These are phyloP conservation scores for Trifolium fragiferum DNA, from an alignment of 306 rosid genomes.

Conservation along the genomic window DNA sequence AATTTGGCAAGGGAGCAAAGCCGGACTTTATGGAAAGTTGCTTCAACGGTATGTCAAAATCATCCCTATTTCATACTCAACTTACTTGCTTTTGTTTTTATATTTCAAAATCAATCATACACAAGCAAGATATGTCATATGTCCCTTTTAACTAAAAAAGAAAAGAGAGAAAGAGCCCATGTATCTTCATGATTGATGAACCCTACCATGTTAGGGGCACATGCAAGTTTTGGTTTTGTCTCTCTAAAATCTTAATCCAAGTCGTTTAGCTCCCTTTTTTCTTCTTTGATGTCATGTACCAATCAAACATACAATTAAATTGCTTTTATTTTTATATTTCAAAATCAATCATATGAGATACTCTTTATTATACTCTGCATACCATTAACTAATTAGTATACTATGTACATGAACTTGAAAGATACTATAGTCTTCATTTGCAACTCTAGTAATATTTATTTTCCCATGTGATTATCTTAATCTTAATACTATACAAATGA, in stretches of 20 bases:
- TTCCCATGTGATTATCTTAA: no score
- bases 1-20: no score
- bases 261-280: slow-evolving; percentile 17
- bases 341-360: slow-evolving; percentile 32
- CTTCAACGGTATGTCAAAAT: no score
- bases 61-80: no score
- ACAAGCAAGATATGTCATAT: slow-evolving; percentile 1
- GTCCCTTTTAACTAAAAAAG: slow-evolving; percentile 22
- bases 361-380: slow-evolving; percentile 13
- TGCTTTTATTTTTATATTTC: background rate
- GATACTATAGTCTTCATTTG: slow-evolving; percentile 38
- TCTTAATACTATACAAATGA: no score
- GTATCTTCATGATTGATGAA: slow-evolving; percentile 21
- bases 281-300: slow-evolving; percentile 29
- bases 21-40: no score
- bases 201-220: slow-evolving; percentile 55
- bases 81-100: no score
- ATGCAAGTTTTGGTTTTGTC: slow-evolving; percentile 45
- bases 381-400: slow-evolving; percentile 1
- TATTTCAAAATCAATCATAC: no score
- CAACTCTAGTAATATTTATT: slow-evolving; percentile 11
- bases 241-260: slow-evolving; percentile 42
- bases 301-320: slow-evolving; percentile 29
- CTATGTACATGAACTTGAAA: slow-evolving; percentile 42
- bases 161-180: slow-evolving; percentile 9